Conservation (phyloP, 2,329 filamentous ascomycete genomes). For the Neodidymelliopsis sp. region DNA sequence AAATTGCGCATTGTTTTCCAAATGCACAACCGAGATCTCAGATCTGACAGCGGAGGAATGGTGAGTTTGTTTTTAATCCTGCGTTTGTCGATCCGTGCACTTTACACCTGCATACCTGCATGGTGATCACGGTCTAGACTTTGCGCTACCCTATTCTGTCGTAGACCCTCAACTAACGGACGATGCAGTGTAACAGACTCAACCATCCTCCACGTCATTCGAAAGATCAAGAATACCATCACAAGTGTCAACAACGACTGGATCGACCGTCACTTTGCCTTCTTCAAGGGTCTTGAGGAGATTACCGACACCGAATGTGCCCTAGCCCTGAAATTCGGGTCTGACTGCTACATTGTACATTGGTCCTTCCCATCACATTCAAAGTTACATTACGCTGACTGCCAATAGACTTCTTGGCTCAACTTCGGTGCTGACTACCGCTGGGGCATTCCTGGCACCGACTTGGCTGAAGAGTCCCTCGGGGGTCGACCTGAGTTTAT, state of each 20-base stretch:
- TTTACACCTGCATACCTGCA: constrained; percentile 17
- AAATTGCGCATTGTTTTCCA: constrained; percentile 44
- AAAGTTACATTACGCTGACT: background rate
- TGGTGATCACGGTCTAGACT: constrained; percentile 10
- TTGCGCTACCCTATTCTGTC: constrained; percentile 11
- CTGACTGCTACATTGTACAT: constrained; percentile 42
- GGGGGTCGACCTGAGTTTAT: constrained; percentile 45
- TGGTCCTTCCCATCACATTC: background rate
- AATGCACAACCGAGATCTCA: constrained; percentile 35
- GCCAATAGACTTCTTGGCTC: constrained; percentile 40
- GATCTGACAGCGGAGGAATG: constrained; percentile 35
- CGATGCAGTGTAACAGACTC: constrained; percentile 38
- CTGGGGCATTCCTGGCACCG: constrained; percentile 47
- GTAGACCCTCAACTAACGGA: constrained; percentile 22
- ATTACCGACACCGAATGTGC: constrained; percentile 43
- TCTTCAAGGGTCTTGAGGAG: constrained; percentile 38
- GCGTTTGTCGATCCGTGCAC: constrained; percentile 14
- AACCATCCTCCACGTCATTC: constrained; percentile 40
- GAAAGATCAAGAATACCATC: constrained; percentile 38
- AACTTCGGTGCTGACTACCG: constrained; percentile 43
- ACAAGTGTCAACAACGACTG: constrained; percentile 41
- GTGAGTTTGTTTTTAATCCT: constrained; percentile 32
- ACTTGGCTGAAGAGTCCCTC: constrained; percentile 29
- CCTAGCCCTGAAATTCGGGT: constrained; percentile 38
- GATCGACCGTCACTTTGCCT: constrained; percentile 39